Evolutionary conservation across 805 yeast genomes (phyloP).

Genomic region (Spathaspora hagerdaliae): DNA sequence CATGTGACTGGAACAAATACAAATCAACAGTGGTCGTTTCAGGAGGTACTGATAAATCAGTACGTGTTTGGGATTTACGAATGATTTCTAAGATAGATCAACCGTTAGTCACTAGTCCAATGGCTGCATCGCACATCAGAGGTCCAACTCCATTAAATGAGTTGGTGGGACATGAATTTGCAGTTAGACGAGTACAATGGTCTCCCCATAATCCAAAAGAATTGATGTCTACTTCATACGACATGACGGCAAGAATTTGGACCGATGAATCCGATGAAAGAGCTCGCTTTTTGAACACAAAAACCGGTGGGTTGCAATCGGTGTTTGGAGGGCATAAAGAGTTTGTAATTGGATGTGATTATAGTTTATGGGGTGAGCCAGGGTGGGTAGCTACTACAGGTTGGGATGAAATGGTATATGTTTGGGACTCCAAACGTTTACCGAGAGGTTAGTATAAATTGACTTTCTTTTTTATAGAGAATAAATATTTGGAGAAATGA

Average conservation of each 20-base stretch:
- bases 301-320: slow-evolving; percentile 49
- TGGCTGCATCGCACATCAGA: slow-evolving; percentile 39
- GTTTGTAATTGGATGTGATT: slow-evolving; percentile 90
- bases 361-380: slow-evolving; percentile 94
- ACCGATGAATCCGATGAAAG: slow-evolving; percentile 61
- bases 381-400: slow-evolving; percentile 95
- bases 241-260: slow-evolving; percentile 92
- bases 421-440: slow-evolving; percentile 70
- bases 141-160: slow-evolving; percentile 74
- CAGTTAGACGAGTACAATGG: slow-evolving; percentile 81
- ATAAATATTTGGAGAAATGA: too few relatives aligned
- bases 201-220: slow-evolving; percentile 79
- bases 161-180: slow-evolving; percentile 82
- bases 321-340: slow-evolving; percentile 73
- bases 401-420: slow-evolving; percentile 92
- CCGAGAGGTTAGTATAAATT: not conserved
- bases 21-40: slow-evolving; percentile 75
- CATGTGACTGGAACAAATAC: slow-evolving; percentile 90
- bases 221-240: slow-evolving; percentile 77
- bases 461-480: too few relatives aligned
- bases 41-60: slow-evolving; percentile 85
- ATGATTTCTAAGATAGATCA: slow-evolving; percentile 47
- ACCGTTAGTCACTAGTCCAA: slow-evolving; percentile 31
- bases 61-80: slow-evolving; percentile 85
- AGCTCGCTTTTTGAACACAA: slow-evolving; percentile 39